Percentiles rank a stretch among this genome's conserved stretches.
phyloP scores from a whole-genome alignment of 2,329 filamentous ascomycete genomes.

The Bipolaris oryzae region DNA sequence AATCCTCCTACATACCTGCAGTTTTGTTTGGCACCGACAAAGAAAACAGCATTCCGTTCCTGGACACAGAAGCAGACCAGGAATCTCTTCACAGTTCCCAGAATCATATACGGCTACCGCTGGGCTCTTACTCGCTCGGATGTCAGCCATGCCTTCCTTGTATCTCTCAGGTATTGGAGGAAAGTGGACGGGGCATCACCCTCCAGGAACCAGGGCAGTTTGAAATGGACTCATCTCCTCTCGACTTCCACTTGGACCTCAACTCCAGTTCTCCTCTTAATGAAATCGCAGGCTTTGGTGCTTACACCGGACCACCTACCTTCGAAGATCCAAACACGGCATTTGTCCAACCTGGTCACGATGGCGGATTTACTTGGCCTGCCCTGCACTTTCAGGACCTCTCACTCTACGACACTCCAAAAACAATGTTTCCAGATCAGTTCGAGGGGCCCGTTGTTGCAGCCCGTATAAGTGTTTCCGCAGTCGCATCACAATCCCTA shows the following conservation, averaged over 20 bases:
- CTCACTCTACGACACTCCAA: constrained; percentile 14
- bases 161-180: background rate
- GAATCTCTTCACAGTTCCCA: background rate
- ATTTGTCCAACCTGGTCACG: background rate
- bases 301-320: constrained; percentile 2
- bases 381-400: constrained; percentile 21
- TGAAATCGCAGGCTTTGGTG: background rate
- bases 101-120: background rate
- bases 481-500: constrained; percentile 8
- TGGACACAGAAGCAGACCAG: background rate
- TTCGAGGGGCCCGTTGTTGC: background rate
- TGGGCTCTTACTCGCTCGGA: background rate
- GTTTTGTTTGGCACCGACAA: constrained; percentile 3
- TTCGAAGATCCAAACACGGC: constrained; percentile 9
- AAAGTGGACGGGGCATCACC: background rate
- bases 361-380: constrained; percentile 13
- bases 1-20: background rate
- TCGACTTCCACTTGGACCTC: background rate
- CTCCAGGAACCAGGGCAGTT: background rate
- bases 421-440: background rate
- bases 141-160: background rate
- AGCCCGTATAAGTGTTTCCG: constrained; percentile 16
- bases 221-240: background rate
- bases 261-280: background rate
- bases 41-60: constrained; percentile 6